Percentiles rank a stretch among this genome's conserved stretches.
Conservation (phyloP, 2,329 filamentous ascomycete species). For the Grosmannia penicillata region DNA sequence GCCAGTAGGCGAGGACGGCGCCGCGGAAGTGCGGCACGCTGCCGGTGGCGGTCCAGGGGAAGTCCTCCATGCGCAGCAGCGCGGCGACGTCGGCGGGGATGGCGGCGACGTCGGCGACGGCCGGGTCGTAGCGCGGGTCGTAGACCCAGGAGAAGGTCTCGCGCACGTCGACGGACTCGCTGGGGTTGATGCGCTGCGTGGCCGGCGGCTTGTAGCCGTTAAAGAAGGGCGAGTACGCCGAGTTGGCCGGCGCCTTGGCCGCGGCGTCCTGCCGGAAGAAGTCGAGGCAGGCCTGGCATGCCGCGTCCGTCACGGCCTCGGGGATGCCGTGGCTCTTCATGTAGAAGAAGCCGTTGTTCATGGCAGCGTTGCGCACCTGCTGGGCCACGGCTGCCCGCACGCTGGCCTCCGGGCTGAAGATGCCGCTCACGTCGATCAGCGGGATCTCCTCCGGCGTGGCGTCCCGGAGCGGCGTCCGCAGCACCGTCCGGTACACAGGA, state of each 20-base stretch:
- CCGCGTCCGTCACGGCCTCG: conserved; percentile 14
- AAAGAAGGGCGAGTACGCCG: conserved; percentile 39
- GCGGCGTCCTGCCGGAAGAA: conserved; percentile 23
- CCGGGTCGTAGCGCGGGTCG: conserved; percentile 35
- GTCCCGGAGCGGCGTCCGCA: conserved; percentile 11
- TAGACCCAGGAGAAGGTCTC: conserved; percentile 39
- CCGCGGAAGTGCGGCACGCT: conserved; percentile 33
- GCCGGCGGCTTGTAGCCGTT: conserved; percentile 40
- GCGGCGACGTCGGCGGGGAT: conserved; percentile 27
- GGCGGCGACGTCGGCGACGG: conserved; percentile 21
- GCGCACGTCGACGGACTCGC: conserved; percentile 32
- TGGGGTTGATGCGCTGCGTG: conserved; percentile 35
- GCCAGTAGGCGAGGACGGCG: conserved; percentile 31
- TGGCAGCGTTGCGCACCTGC: conserved; percentile 23
- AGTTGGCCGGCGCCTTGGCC: conserved; percentile 24
- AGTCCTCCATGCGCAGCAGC: conserved; percentile 31
- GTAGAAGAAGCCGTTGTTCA: conserved; percentile 41
- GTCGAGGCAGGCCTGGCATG: conserved; percentile 26
- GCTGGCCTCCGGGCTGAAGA: conserved; percentile 2
- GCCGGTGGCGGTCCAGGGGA: conserved; percentile 34
- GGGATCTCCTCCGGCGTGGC: conserved; percentile 9
- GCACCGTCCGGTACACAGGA: conserved; percentile 21
- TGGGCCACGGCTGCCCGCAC: neutral
- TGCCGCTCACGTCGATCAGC: conserved; percentile 5
- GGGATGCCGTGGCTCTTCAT: conserved; percentile 33